Percentiles rank a stretch among this genome's conserved stretches.
phyloP scores from a whole-genome alignment of 129 eudicot genomes.

The Escallonia herrerae region DNA sequence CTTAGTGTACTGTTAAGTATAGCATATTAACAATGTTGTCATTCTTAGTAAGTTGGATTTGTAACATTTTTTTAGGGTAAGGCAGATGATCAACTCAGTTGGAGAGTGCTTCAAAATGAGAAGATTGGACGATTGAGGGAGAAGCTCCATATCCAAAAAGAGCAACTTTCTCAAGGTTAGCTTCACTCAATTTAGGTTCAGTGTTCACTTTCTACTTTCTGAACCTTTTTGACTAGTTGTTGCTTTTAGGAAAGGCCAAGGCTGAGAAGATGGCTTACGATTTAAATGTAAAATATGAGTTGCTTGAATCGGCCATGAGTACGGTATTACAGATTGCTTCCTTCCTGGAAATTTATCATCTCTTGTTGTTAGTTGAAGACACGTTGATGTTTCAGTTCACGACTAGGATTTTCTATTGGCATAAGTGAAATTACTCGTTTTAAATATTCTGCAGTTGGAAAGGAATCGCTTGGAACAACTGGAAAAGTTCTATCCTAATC shows the following conservation, averaged over 20 bases:
- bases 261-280: conserved; percentile 62
- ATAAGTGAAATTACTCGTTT: background rate
- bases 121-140: conserved; percentile 72
- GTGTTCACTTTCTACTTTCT: background rate
- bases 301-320: conserved; percentile 68
- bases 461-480: conserved; percentile 66
- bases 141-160: conserved; percentile 73
- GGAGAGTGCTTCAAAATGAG: conserved; percentile 81
- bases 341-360: background rate
- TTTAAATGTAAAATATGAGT: conserved; percentile 60
- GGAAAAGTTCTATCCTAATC: conserved; percentile 89
- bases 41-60: background rate
- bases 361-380: background rate
- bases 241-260: conserved; percentile 64
- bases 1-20: background rate
- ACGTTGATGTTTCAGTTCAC: background rate
- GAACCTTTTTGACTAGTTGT: conserved; percentile 7
- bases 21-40: no score
- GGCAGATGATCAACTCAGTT: conserved; percentile 93
- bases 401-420: background rate
- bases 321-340: conserved; percentile 37
- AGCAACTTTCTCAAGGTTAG: conserved; percentile 63
- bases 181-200: conserved; percentile 1
- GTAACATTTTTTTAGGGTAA: conserved; percentile 46
- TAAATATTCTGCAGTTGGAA: conserved; percentile 57